Evolutionary conservation across 2,329 filamentous ascomycete species (phyloP).

Genomic region (Pseudogymnoascus sp.): DNA sequence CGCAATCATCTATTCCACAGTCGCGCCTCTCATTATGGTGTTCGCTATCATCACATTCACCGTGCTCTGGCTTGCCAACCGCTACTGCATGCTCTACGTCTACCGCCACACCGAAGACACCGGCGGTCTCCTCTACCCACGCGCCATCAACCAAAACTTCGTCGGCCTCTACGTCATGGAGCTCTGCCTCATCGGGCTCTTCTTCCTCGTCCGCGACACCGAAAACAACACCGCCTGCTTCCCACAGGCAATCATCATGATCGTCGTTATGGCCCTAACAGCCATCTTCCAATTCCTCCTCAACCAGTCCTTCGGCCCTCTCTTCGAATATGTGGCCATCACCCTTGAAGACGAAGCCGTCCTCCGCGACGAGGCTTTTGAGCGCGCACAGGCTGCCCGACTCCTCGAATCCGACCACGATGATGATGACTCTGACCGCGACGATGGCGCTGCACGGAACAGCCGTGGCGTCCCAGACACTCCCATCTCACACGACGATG

Average conservation of each 20-base stretch:
- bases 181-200: constrained; percentile 78
- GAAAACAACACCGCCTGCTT: constrained; percentile 50
- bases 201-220: constrained; percentile 65
- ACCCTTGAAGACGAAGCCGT: constrained; percentile 94
- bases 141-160: constrained; percentile 91
- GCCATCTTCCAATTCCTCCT: constrained; percentile 69
- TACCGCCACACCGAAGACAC: constrained; percentile 85
- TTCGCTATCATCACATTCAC: constrained; percentile 91
- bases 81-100: constrained; percentile 96
- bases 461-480: background rate
- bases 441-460: background rate
- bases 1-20: constrained; percentile 76
- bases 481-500: background rate
- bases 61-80: constrained; percentile 86
- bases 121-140: constrained; percentile 82
- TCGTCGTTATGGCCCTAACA: constrained; percentile 64
- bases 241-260: constrained; percentile 77
- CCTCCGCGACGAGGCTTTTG: constrained; percentile 81
- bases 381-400: constrained; percentile 63
- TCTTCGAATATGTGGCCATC: constrained; percentile 84
- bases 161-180: constrained; percentile 95
- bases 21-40: constrained; percentile 81
- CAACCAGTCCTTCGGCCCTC: constrained; percentile 73
- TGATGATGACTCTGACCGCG: constrained; percentile 22
- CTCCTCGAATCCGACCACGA: constrained; percentile 54